phyloP scores from a whole-genome alignment of 805 yeast genomes.

The Monosporozyma yasuniensis region DNA sequence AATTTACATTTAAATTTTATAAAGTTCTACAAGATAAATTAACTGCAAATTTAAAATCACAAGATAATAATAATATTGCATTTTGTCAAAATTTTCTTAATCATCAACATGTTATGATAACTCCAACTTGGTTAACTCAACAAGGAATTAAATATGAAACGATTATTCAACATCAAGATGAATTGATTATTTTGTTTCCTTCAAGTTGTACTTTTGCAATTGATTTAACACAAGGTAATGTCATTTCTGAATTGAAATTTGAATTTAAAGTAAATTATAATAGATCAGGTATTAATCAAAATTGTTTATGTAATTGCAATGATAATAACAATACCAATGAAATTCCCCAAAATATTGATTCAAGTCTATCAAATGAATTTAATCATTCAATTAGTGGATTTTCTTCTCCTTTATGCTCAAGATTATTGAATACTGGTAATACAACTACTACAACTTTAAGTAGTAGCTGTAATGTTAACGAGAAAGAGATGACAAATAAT shows the following conservation, averaged over 20 bases:
- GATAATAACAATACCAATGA: neutral
- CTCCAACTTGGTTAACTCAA: conserved; percentile 51
- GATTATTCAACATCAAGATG: conserved; percentile 56
- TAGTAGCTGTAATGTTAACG: neutral
- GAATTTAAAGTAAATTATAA: neutral
- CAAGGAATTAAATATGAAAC: conserved; percentile 53
- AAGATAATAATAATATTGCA: conserved; percentile 13
- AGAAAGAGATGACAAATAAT: neutral
- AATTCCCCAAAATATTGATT: neutral
- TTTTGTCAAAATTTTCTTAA: conserved; percentile 62
- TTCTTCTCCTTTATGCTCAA: conserved; percentile 24
- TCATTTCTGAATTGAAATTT: neutral
- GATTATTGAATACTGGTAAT: conserved; percentile 24
- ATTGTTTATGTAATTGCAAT: neutral
- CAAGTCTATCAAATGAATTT: neutral
- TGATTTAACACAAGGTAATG: conserved; percentile 48
- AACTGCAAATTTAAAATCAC: neutral
- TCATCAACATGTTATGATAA: conserved; percentile 68
- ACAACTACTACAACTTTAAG: conserved; percentile 1
- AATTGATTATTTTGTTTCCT: conserved; percentile 76
- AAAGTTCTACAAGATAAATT: neutral
- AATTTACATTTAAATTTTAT: neutral
- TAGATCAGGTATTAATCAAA: neutral
- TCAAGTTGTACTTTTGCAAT: conserved; percentile 81
- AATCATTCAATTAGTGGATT: conserved; percentile 22